Evolutionary conservation across 495 filamentous ascomycete species (phyloP).

Genomic region (Aspergillus panamensis): DNA sequence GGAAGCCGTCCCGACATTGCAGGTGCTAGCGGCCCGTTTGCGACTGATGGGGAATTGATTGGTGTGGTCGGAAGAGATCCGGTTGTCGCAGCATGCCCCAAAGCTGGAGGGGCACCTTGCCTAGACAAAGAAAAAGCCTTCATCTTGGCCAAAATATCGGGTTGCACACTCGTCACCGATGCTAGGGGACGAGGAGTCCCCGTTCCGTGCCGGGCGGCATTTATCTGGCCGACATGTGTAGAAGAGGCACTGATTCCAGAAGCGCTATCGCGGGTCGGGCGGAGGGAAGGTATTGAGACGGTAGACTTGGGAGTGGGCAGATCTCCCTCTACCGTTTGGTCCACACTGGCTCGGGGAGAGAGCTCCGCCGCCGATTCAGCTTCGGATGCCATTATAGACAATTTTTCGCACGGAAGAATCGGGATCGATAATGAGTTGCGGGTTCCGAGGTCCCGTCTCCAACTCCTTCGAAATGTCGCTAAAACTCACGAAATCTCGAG

Average conservation of each 20-base stretch:
- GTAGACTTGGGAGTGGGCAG: slow-evolving; percentile 16
- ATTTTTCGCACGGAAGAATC: slow-evolving; percentile 2
- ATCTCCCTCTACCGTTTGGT: slow-evolving; percentile 31
- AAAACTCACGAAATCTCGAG: slow-evolving; percentile 4
- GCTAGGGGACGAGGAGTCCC: slow-evolving; percentile 42
- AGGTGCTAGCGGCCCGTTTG: slow-evolving; percentile 32
- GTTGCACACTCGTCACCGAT: slow-evolving; percentile 57
- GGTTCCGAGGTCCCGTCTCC: slow-evolving; percentile 9
- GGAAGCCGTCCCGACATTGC: slow-evolving; percentile 41
- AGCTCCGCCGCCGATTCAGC: slow-evolving; percentile 17
- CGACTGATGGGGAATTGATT: slow-evolving; percentile 18
- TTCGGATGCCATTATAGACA: slow-evolving; percentile 21
- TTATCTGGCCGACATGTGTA: slow-evolving; percentile 75
- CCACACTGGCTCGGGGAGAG: slow-evolving; percentile 16
- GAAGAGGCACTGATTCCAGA: slow-evolving; percentile 68
- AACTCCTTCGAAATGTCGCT: slow-evolving; percentile 11
- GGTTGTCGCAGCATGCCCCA: slow-evolving; percentile 35
- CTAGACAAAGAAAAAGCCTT: slow-evolving; percentile 68
- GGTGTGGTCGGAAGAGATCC: slow-evolving; percentile 32
- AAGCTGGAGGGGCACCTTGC: slow-evolving; percentile 49
- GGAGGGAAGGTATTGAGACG: slow-evolving; percentile 29
- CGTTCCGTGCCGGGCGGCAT: slow-evolving; percentile 63
- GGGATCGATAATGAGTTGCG: not conserved
- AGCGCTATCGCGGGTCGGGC: slow-evolving; percentile 28
- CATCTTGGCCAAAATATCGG: slow-evolving; percentile 80